Base-by-base conservation (phyloP, 2,329 filamentous ascomycete genomes). In the Beauveria caledonica region DNA sequence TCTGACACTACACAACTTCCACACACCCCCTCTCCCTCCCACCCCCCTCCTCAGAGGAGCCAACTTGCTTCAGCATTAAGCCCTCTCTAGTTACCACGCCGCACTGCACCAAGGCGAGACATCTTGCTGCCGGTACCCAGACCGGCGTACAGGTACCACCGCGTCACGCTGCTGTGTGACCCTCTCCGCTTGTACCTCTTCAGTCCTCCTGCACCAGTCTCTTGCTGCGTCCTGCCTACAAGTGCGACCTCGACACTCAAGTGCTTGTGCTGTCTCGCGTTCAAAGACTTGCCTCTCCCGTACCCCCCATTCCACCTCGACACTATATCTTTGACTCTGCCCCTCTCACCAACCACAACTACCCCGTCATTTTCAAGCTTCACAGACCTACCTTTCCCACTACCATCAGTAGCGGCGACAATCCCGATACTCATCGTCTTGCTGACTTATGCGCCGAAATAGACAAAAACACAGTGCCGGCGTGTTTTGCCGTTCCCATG, bases 31-130 rank as follows among this genome's bases (percentile, higher is more conserved):
- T 44, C 45, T n/a, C 45, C n/a, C 56, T 23, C 25, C 25, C 56
- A 51, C 46, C 56, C 56, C 56, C 45, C 44, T 29, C 46, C 56
- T 25, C 39, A 33, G 36, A 36, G 42, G 27, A 51, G 29, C 45
- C 55, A 29, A 25, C 54, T 21, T 57, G 36, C 54, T 39, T 40
- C 44, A 45, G 33, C 48, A 58, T 17, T 27, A 49, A 40, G 44
- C 25, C n/a, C 23, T 45, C 53, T 33, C 27, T n/a, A 6, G 33
- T 29, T 58, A 39, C 56, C 56, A 48, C 56, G 56, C 56, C 36
- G 45, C 21, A 25, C 46, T 51, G 56, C 56, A 51, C 36, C 56
- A 58, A 36, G 21, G 56, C 56, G 56, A 58, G 56, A 58, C 56
- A 58, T 58, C 46, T 51, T 27, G 29, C 56, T 44, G 46, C 56